phyloP scores from a whole-genome alignment of 2,329 filamentous ascomycete species.

The Hirsutella minnesotensis region DNA sequence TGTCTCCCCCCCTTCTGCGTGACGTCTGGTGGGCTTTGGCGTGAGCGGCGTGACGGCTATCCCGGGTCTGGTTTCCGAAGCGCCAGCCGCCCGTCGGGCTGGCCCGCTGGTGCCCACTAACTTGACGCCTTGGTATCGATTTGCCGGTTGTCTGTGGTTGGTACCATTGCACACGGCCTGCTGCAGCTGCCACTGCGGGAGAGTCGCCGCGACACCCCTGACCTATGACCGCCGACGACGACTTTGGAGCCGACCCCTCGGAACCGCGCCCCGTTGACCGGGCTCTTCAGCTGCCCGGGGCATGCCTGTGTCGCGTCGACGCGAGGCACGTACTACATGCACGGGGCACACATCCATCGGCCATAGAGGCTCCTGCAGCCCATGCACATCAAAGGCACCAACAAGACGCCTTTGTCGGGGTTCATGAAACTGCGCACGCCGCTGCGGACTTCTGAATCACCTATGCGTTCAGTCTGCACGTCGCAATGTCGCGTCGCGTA shows the following conservation, averaged over 20 bases:
- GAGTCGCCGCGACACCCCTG: not conserved
- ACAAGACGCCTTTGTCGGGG: no score
- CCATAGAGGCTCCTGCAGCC: not conserved
- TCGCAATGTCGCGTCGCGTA: no score
- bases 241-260: slow-evolving; percentile 1
- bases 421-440: no score
- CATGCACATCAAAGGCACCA: not conserved
- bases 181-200: not conserved
- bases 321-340: not conserved
- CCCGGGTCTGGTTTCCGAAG: not conserved
- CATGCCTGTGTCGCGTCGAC: not conserved
- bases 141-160: not conserved
- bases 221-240: not conserved
- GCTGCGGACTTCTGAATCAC: no score
- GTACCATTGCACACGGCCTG: not conserved
- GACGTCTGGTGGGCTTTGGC: not conserved
- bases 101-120: not conserved
- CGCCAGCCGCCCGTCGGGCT: not conserved
- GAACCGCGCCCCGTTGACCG: slow-evolving; percentile 1
- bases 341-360: not conserved
- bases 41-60: not conserved
- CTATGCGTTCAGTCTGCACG: no score
- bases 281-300: not conserved
- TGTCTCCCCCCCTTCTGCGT: not conserved
- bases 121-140: no score